These are phyloP conservation scores for Annulohypoxylon bovei DNA, from an alignment of 495 filamentous ascomycete species.

Conservation along the genomic window DNA sequence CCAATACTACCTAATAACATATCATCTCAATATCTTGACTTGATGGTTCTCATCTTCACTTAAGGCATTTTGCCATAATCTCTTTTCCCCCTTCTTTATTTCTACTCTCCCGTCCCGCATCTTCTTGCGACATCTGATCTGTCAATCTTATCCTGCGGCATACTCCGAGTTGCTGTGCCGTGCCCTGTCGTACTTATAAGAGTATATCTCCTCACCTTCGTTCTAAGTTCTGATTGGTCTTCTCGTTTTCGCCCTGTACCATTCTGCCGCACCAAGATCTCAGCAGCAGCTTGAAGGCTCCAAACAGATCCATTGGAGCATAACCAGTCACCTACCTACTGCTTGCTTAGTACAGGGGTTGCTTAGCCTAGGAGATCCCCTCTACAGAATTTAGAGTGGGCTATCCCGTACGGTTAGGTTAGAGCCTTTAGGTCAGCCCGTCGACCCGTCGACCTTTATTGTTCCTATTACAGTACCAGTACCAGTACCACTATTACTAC, in stretches of 20 bases:
- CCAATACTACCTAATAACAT: slow-evolving; percentile 31
- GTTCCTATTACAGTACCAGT: background rate
- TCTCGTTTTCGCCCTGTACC: slow-evolving; percentile 26
- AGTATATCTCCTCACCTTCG: slow-evolving; percentile 30
- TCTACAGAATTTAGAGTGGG: slow-evolving; percentile 23
- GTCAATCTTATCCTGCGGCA: slow-evolving; percentile 22
- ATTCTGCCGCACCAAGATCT: slow-evolving; percentile 30
- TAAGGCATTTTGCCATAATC: slow-evolving; percentile 24
- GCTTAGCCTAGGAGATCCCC: background rate
- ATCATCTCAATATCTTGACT: slow-evolving; percentile 19
- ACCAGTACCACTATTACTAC: no score
- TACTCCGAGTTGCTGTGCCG: slow-evolving; percentile 29
- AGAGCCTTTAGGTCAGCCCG: slow-evolving; percentile 8
- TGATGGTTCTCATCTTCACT: slow-evolving; percentile 23
- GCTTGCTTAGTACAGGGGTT: background rate
- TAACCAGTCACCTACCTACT: slow-evolving; percentile 9
- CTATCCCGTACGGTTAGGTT: slow-evolving; percentile 6
- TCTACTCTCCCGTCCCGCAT: background rate
- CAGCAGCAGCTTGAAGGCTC: background rate
- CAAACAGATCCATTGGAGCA: slow-evolving; percentile 15
- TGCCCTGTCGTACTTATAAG: slow-evolving; percentile 28
- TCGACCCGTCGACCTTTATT: slow-evolving; percentile 16
- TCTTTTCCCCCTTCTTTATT: slow-evolving; percentile 4
- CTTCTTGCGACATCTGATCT: slow-evolving; percentile 1
- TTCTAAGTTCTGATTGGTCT: slow-evolving; percentile 30